Evolutionary conservation across 1,284 basidiomycete genomes (phyloP).

Genomic region (Leccinum laetum): DNA sequence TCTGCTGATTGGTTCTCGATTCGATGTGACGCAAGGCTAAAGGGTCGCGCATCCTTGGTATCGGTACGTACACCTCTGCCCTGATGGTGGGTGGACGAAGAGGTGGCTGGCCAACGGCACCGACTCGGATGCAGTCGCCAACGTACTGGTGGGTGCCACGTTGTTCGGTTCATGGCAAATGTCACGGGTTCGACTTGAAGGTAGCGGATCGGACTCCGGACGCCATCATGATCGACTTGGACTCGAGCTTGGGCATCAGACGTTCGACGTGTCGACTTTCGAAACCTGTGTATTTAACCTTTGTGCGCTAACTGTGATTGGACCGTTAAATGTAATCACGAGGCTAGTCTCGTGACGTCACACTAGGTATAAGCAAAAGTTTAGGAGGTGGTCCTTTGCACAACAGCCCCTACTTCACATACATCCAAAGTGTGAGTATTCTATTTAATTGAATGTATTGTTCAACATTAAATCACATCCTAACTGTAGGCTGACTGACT

Average conservation of each 20-base stretch:
- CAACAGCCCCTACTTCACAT: too few relatives aligned
- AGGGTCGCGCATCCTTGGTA: background rate
- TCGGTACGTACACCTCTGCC: background rate
- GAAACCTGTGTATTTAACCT: background rate
- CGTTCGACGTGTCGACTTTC: background rate
- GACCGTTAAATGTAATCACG: too few relatives aligned
- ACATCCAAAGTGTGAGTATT: too few relatives aligned
- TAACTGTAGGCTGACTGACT: too few relatives aligned
- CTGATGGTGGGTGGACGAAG: background rate
- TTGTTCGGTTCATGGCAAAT: background rate
- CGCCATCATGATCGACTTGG: background rate
- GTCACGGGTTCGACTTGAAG: background rate
- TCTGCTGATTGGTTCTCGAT: background rate
- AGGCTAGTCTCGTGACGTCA: too few relatives aligned
- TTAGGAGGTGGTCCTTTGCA: too few relatives aligned
- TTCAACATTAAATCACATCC: too few relatives aligned
- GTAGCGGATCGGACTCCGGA: too few relatives aligned
- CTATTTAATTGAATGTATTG: too few relatives aligned
- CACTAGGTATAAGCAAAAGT: too few relatives aligned
- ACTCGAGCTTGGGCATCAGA: background rate
- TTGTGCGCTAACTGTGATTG: too few relatives aligned
- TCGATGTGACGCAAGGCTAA: background rate
- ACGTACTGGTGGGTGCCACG: background rate
- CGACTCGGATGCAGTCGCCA: background rate
- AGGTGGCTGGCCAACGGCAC: background rate